These are phyloP conservation scores for Lentinus brumalis DNA, from an alignment of 768 basidiomycete species.

Conservation along the genomic window DNA sequence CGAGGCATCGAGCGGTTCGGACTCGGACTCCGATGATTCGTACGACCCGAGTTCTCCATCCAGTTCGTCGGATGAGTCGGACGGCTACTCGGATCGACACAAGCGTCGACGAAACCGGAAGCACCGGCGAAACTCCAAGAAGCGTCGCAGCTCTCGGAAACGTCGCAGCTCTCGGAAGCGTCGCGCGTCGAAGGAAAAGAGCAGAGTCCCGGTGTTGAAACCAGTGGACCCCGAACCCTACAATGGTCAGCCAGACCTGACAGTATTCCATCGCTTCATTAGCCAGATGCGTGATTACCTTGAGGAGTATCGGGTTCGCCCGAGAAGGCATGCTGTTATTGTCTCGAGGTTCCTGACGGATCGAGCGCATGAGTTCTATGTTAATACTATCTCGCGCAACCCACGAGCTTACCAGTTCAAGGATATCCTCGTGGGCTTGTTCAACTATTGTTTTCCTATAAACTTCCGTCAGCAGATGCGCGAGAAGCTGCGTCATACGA, in stretches of 20 bases:
- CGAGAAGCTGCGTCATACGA: conserved; percentile 22
- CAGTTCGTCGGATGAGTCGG: no score
- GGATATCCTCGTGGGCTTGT: conserved; percentile 20
- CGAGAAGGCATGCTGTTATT: neutral
- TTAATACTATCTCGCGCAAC: conserved; percentile 20
- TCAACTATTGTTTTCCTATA: conserved; percentile 29
- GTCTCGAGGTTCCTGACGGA: conserved; percentile 32
- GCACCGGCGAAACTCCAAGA: neutral
- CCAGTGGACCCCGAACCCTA: conserved; percentile 17
- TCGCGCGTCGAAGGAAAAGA: neutral
- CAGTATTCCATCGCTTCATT: conserved; percentile 19
- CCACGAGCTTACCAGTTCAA: conserved; percentile 18
- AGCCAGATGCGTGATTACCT: conserved; percentile 14
- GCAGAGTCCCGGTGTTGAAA: conserved; percentile 3
- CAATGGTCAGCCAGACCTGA: conserved; percentile 9
- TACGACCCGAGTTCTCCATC: no score
- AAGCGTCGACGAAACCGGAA: neutral
- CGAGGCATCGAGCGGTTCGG: neutral
- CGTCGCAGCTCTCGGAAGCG: no score
- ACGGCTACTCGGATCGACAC: no score
- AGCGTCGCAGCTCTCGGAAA: neutral
- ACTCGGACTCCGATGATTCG: neutral
- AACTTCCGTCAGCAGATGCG: conserved; percentile 29
- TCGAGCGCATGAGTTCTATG: conserved; percentile 32
- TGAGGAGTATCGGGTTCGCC: neutral